phyloP scores from a whole-genome alignment of 805 yeast species.

The Nakazawaea laoshanensis region DNA sequence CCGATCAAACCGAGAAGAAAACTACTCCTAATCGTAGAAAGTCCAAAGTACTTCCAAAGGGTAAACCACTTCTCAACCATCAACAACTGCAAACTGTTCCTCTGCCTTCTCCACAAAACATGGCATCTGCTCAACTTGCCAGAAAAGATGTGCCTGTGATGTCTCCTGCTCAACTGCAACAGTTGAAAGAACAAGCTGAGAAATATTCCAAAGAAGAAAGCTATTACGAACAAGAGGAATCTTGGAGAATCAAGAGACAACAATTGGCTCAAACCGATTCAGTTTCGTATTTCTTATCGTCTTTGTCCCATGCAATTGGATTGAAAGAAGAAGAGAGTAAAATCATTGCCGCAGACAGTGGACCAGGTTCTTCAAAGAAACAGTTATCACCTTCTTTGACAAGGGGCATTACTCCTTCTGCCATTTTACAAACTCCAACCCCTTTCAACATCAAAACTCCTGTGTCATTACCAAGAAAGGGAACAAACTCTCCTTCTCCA shows the following conservation, averaged over 20 bases:
- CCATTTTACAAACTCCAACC: conserved; percentile 28
- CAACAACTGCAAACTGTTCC: conserved; percentile 6
- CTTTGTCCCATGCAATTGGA: conserved; percentile 41
- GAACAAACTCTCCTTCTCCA: conserved; percentile 32
- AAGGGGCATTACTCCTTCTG: conserved; percentile 27
- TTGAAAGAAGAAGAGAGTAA: conserved; percentile 29
- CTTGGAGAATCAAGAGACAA: conserved; percentile 34
- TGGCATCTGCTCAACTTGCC: no score
- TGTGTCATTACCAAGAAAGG: conserved; percentile 12
- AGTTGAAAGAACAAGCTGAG: conserved; percentile 22
- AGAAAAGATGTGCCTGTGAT: conserved; percentile 6
- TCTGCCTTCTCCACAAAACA: not conserved
- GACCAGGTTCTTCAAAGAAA: conserved; percentile 5
- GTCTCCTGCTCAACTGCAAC: conserved; percentile 21
- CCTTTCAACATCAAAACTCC: conserved; percentile 27
- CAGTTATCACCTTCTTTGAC: conserved; percentile 10
- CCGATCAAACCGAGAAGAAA: conserved; percentile 14
- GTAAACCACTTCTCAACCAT: conserved; percentile 8
- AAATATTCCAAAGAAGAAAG: conserved; percentile 20
- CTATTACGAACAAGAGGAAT: conserved; percentile 22
- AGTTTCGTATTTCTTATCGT: conserved; percentile 38
- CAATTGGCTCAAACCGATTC: conserved; percentile 39
- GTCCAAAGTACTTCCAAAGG: conserved; percentile 13
- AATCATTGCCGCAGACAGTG: conserved; percentile 14
- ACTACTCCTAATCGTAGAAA: conserved; percentile 16